A percentile compares a stretch with the other conserved stretches of the same genome.
phyloP scores from a whole-genome alignment of 2,329 filamentous ascomycete species.

The Aspergillus unguis region DNA sequence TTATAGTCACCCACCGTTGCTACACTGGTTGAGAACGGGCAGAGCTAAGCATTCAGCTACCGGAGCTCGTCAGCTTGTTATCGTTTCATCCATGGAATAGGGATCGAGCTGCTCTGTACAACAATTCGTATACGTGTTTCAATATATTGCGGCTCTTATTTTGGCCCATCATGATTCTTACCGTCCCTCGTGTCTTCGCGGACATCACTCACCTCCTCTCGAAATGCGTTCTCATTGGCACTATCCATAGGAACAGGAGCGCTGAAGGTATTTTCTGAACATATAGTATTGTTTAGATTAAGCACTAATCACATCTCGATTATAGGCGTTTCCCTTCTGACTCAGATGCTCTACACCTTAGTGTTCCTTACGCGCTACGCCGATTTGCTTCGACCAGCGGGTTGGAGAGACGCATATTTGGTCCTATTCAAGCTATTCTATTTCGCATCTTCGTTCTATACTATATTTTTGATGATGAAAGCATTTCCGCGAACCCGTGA shows the following conservation, averaged over 20 bases:
- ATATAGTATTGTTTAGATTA: background rate
- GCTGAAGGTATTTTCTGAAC: conserved; percentile 62
- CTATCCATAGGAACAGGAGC: conserved; percentile 83
- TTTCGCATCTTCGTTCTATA: conserved; percentile 78
- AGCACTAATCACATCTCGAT: conserved; percentile 7
- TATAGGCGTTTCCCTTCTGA: conserved; percentile 82
- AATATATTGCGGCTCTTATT: no score
- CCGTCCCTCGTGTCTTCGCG: conserved; percentile 69
- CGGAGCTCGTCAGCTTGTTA: background rate
- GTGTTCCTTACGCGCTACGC: conserved; percentile 88
- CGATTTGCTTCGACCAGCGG: conserved; percentile 62
- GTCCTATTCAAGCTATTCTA: conserved; percentile 87
- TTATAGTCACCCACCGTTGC: background rate
- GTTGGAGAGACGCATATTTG: conserved; percentile 59
- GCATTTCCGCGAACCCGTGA: conserved; percentile 84
- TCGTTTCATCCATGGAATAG: no score
- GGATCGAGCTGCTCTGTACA: no score
- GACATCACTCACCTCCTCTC: conserved; percentile 82
- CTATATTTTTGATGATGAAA: conserved; percentile 81
- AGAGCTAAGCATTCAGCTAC: background rate
- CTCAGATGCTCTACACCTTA: conserved; percentile 75
- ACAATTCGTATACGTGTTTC: no score
- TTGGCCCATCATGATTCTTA: background rate
- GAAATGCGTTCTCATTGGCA: conserved; percentile 85
- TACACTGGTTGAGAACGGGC: background rate